Conservation (phyloP, 805 yeast genomes). For the Candida pseudofarinosa region DNA sequence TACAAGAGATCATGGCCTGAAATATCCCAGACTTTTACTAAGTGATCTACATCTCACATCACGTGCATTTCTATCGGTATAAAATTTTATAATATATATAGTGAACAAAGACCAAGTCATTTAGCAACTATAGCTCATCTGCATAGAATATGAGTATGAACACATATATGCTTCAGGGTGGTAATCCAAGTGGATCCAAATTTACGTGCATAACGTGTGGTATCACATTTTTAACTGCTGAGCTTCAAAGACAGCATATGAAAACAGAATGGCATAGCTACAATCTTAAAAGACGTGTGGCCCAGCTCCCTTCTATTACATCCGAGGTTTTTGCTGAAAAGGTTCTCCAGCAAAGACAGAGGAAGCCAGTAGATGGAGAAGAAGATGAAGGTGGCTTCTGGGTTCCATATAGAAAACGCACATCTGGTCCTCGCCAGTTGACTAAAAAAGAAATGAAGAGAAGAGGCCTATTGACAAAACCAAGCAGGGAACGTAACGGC, state of each 20-base stretch:
- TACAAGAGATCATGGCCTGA: slow-evolving; percentile 94
- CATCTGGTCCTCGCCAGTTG: slow-evolving; percentile 25
- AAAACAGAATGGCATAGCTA: slow-evolving; percentile 45
- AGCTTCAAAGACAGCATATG: slow-evolving; percentile 40
- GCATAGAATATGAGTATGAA: slow-evolving; percentile 5
- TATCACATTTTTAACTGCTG: slow-evolving; percentile 34
- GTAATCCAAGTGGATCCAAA: slow-evolving; percentile 20
- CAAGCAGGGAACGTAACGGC: slow-evolving; percentile 2
- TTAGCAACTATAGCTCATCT: not conserved
- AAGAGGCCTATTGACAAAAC: slow-evolving; percentile 17
- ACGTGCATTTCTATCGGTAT: not conserved
- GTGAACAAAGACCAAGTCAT: not conserved
- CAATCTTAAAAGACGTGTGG: slow-evolving; percentile 42
- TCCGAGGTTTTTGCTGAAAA: slow-evolving; percentile 70
- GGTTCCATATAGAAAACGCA: slow-evolving; percentile 25
- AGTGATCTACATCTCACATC: not conserved
- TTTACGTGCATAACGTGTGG: slow-evolving; percentile 41
- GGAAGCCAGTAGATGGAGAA: slow-evolving; percentile 15
- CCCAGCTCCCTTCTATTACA: slow-evolving; percentile 64
- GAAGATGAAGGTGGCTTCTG: slow-evolving; percentile 58
- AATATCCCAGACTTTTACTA: slow-evolving; percentile 16
- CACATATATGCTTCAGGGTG: slow-evolving; percentile 17
- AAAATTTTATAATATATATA: too few relatives aligned
- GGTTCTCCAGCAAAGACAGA: slow-evolving; percentile 34
- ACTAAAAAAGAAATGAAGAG: slow-evolving; percentile 39